phyloP scores from a whole-genome alignment of 78 protist genomes.

The Dictyostelium capitatum region DNA sequence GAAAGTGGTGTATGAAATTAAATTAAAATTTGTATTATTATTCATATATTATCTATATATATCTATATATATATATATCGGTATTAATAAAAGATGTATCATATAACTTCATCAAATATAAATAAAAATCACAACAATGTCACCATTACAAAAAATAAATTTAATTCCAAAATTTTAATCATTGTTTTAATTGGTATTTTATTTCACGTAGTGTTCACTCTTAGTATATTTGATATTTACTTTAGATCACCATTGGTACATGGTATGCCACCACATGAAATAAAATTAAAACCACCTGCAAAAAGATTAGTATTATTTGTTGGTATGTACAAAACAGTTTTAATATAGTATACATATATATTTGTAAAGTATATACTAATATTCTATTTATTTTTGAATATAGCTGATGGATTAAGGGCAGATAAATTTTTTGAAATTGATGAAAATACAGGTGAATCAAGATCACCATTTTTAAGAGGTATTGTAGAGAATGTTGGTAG shows the following conservation, averaged over 20 bases:
- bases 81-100: conserved; percentile 38
- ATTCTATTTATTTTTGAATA: neutral
- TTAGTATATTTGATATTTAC: conserved; percentile 91
- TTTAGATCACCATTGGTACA: conserved; percentile 92
- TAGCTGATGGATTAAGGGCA: conserved; percentile 92
- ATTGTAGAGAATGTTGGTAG: conserved; percentile 61
- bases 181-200: conserved; percentile 77
- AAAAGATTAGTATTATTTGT: conserved; percentile 89
- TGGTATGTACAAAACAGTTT: too few relatives aligned
- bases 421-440: conserved; percentile 86
- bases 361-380: too few relatives aligned
- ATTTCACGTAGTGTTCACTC: conserved; percentile 82
- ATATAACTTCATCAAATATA: conserved; percentile 64
- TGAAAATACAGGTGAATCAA: neutral
- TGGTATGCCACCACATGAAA: conserved; percentile 86
- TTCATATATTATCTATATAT: too few relatives aligned
- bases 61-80: too few relatives aligned
- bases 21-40: too few relatives aligned
- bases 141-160: conserved; percentile 1
- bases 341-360: too few relatives aligned
- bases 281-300: conserved; percentile 61
- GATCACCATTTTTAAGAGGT: conserved; percentile 83
- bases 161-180: conserved; percentile 46
- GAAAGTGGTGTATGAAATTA: too few relatives aligned
- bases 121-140: neutral